Conservation (phyloP, 1,139 yeast species). For the Blastobotrys proliferans region DNA sequence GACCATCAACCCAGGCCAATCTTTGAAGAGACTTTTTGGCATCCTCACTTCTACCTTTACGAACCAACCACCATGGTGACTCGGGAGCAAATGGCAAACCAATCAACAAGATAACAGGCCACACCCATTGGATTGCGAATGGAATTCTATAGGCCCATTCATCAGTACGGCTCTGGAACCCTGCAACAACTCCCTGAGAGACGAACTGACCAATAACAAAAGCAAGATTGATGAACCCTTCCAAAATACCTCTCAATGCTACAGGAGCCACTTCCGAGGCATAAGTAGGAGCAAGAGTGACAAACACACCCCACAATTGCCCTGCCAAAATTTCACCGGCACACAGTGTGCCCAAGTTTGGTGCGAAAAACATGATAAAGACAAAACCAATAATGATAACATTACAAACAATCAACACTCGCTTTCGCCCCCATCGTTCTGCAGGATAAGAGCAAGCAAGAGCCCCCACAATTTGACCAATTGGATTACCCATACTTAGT, state of each 20-base stretch:
- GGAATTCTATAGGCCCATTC: conserved; percentile 20
- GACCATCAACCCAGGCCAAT: conserved; percentile 22
- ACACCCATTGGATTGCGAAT: conserved; percentile 42
- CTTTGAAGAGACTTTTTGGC: conserved; percentile 36
- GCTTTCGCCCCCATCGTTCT: conserved; percentile 47
- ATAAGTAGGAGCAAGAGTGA: conserved; percentile 43
- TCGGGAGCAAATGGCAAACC: conserved; percentile 48
- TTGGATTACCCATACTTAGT: conserved; percentile 26
- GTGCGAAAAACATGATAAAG: conserved; percentile 45
- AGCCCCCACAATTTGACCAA: conserved; percentile 27
- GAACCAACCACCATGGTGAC: conserved; percentile 53
- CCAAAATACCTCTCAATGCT: conserved; percentile 41
- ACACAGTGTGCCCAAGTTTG: conserved; percentile 35
- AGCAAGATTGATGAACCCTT: conserved; percentile 42
- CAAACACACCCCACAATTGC: conserved; percentile 46
- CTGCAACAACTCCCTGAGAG: conserved; percentile 41
- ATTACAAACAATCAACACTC: conserved; percentile 38
- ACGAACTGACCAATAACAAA: conserved; percentile 46
- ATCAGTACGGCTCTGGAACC: conserved; percentile 22
- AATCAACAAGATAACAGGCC: conserved; percentile 54
- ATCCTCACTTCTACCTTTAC: conserved; percentile 36
- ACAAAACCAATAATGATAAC: conserved; percentile 31
- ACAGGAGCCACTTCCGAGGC: conserved; percentile 48
- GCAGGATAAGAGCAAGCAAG: conserved; percentile 28
- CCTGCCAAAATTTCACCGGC: conserved; percentile 46